A percentile compares a stretch with the other conserved stretches of the same genome.
These are phyloP conservation scores for Eucalyptus camaldulensis DNA, from an alignment of 345 rosid species.

Conservation along the genomic window DNA sequence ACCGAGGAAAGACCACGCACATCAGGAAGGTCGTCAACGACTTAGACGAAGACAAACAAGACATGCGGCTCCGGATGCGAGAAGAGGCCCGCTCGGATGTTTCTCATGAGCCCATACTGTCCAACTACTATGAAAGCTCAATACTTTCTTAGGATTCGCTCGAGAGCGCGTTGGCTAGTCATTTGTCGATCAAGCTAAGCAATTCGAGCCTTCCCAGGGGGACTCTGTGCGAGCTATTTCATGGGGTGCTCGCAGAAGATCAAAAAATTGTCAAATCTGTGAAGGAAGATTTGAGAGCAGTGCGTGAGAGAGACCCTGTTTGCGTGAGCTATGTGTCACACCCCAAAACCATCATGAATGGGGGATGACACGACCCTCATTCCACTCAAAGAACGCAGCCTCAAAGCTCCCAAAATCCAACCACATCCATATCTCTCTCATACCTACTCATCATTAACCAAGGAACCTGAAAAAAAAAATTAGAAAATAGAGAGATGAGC, in stretches of 20 bases:
- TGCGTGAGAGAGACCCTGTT: slow-evolving; percentile 72
- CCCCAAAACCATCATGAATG: too few relatives aligned
- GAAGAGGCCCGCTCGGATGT: slow-evolving; percentile 60
- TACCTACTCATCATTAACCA: too few relatives aligned
- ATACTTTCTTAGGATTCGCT: slow-evolving; percentile 48
- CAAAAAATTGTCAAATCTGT: slow-evolving; percentile 35
- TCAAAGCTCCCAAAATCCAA: too few relatives aligned
- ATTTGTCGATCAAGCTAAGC: slow-evolving; percentile 55
- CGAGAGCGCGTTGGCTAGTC: slow-evolving; percentile 62
- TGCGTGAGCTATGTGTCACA: slow-evolving; percentile 41
- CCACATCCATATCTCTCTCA: too few relatives aligned
- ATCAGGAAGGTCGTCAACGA: neutral
- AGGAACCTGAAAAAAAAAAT: too few relatives aligned
- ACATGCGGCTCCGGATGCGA: slow-evolving; percentile 44
- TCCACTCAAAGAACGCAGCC: too few relatives aligned
- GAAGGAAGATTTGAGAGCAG: slow-evolving; percentile 53
- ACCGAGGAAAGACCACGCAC: slow-evolving; percentile 7
- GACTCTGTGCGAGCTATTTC: slow-evolving; percentile 51
- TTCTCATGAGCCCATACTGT: slow-evolving; percentile 58
- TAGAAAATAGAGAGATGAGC: too few relatives aligned
- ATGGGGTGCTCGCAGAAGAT: slow-evolving; percentile 34
- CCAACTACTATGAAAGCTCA: slow-evolving; percentile 50
- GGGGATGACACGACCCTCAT: too few relatives aligned
- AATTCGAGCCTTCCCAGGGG: slow-evolving; percentile 42
- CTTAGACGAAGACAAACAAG: slow-evolving; percentile 5